Evolutionary conservation across 192 early-diverging fungal genomes (phyloP).

Genomic region (Backusella liffmaniae): DNA sequence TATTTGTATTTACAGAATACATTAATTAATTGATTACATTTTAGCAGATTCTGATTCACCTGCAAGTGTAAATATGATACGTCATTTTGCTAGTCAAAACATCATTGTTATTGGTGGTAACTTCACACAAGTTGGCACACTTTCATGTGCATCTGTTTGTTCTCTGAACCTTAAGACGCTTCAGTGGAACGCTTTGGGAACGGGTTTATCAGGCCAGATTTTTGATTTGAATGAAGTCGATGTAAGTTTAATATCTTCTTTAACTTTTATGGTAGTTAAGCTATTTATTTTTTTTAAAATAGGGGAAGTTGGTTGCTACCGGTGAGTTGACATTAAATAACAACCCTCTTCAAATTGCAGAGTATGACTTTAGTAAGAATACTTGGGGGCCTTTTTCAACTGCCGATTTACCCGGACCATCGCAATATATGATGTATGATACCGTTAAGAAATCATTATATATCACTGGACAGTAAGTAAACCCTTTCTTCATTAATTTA

Average conservation of each 20-base stretch:
- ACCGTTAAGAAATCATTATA: slow-evolving; percentile 12
- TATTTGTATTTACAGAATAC: background rate
- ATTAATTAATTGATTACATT: background rate
- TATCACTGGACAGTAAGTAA: slow-evolving; percentile 39
- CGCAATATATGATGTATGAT: slow-evolving; percentile 11
- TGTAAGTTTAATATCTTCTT: slow-evolving; percentile 5
- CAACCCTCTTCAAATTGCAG: slow-evolving; percentile 5
- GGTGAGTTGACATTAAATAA: slow-evolving; percentile 21
- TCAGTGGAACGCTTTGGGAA: slow-evolving; percentile 34
- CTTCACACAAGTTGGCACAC: slow-evolving; percentile 50
- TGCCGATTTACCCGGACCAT: slow-evolving; percentile 9
- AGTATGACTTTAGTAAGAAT: slow-evolving; percentile 12
- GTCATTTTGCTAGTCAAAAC: slow-evolving; percentile 15
- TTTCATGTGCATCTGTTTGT: slow-evolving; percentile 32
- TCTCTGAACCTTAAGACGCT: slow-evolving; percentile 16
- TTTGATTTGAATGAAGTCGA: slow-evolving; percentile 32
- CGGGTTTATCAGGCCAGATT: slow-evolving; percentile 27
- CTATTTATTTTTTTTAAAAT: background rate
- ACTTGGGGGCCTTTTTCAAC: slow-evolving; percentile 8
- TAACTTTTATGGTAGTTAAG: background rate
- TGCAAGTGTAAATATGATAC: slow-evolving; percentile 27
- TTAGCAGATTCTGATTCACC: slow-evolving; percentile 22
- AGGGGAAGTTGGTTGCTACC: slow-evolving; percentile 20
- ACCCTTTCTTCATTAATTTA: background rate
- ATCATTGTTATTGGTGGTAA: slow-evolving; percentile 53